These are phyloP conservation scores for Knufia fluminis DNA, from an alignment of 2,329 filamentous ascomycete genomes.

Conservation along the genomic window DNA sequence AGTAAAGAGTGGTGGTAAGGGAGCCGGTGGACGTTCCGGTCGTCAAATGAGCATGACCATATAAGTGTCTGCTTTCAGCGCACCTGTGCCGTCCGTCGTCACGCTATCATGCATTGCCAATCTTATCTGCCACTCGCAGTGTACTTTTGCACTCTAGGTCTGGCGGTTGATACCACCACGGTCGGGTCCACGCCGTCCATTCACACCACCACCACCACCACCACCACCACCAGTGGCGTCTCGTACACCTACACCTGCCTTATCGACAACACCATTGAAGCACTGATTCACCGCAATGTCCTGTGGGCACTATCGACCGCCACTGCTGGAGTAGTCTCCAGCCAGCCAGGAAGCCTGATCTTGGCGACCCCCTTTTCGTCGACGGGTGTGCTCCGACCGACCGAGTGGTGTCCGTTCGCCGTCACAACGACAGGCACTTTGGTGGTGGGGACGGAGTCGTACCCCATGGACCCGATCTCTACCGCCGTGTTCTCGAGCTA, in stretches of 20 bases:
- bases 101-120: too few species aligned
- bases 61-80: too few species aligned
- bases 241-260: conserved; percentile 1
- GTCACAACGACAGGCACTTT: conserved; percentile 1
- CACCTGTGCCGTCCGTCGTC: too few species aligned
- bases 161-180: neutral
- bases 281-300: neutral
- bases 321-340: neutral
- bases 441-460: neutral
- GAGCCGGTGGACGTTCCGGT: too few species aligned
- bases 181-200: neutral
- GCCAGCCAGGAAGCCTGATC: neutral
- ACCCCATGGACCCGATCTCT: neutral
- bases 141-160: neutral
- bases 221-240: neutral
- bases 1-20: too few species aligned
- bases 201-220: neutral
- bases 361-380: neutral
- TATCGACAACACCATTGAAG: conserved; percentile 1
- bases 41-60: too few species aligned
- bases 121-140: neutral
- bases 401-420: neutral
- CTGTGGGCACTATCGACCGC: neutral
- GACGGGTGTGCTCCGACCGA: neutral
- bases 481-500: neutral